phyloP scores from a whole-genome alignment of 108 stramenopile genomes.

The Seminavis robusta region DNA sequence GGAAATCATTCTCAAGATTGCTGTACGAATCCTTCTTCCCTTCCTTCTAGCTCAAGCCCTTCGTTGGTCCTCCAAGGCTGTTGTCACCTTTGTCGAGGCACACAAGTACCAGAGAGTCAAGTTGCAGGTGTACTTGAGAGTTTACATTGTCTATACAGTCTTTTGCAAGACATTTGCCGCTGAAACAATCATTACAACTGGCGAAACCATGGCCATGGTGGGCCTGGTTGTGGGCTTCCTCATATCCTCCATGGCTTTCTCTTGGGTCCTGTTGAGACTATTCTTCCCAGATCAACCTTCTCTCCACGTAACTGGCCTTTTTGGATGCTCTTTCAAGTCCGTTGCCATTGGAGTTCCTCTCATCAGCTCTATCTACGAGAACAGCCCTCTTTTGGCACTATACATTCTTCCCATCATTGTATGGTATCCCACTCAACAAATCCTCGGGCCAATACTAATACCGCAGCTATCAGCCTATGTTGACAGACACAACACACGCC shows the following conservation, averaged over 20 bases:
- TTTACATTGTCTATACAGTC: constrained; percentile 64
- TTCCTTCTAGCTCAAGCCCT: constrained; percentile 48
- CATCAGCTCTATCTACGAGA: constrained; percentile 64
- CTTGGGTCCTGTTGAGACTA: constrained; percentile 35
- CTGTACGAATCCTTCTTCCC: constrained; percentile 51
- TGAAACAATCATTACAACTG: constrained; percentile 21
- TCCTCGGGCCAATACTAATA: constrained; percentile 47
- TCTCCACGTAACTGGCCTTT: constrained; percentile 58
- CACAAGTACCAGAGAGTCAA: constrained; percentile 45
- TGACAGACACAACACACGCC: too few species aligned
- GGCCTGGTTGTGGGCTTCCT: constrained; percentile 37
- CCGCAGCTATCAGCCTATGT: constrained; percentile 37
- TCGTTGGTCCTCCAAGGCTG: constrained; percentile 32
- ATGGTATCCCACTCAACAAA: constrained; percentile 70
- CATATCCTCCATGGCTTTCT: constrained; percentile 46
- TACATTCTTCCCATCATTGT: constrained; percentile 67
- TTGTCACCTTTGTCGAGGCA: constrained; percentile 35
- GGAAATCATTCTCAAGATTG: constrained; percentile 47
- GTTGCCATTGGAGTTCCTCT: constrained; percentile 72
- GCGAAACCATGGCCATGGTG: constrained; percentile 47
- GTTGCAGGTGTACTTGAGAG: constrained; percentile 41
- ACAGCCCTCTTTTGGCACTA: constrained; percentile 31
- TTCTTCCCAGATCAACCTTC: constrained; percentile 41
- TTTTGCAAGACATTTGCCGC: constrained; percentile 56
- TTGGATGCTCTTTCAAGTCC: constrained; percentile 66